Conservation (phyloP, 1,139 yeast genomes). For the Candida freyschussii region DNA sequence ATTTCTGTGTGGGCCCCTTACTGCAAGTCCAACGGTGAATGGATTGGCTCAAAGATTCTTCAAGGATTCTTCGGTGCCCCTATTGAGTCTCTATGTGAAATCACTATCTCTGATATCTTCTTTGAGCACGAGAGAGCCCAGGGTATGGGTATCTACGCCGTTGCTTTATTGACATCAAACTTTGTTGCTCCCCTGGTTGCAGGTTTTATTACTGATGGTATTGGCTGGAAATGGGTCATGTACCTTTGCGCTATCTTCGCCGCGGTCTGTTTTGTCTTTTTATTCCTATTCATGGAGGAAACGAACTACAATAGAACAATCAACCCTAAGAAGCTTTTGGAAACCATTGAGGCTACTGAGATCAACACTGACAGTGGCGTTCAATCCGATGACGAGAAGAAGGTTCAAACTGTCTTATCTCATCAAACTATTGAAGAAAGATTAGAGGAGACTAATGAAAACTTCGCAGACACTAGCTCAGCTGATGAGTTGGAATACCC, state of each 20-base stretch:
- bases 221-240: slow-evolving; percentile 47
- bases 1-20: slow-evolving; percentile 43
- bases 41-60: slow-evolving; percentile 33
- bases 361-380: slow-evolving; percentile 2
- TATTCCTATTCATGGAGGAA: slow-evolving; percentile 43
- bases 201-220: slow-evolving; percentile 42
- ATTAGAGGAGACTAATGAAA: slow-evolving; percentile 22
- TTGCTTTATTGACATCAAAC: slow-evolving; percentile 36
- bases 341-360: slow-evolving; percentile 14
- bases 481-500: slow-evolving; percentile 9
- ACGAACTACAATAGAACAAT: slow-evolving; percentile 36
- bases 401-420: slow-evolving; percentile 18
- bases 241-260: slow-evolving; percentile 42
- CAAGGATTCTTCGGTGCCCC: slow-evolving; percentile 50
- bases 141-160: slow-evolving; percentile 41
- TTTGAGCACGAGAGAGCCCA: slow-evolving; percentile 50
- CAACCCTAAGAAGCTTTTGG: slow-evolving; percentile 16
- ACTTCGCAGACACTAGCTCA: slow-evolving; percentile 10
- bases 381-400: slow-evolving; percentile 18
- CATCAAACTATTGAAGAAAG: slow-evolving; percentile 21
- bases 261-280: slow-evolving; percentile 39
- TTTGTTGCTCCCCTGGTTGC: slow-evolving; percentile 43
- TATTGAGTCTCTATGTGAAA: slow-evolving; percentile 51
- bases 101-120: slow-evolving; percentile 44
- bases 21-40: slow-evolving; percentile 34